Base-by-base conservation (phyloP, 768 basidiomycete species). In the Clathrus columnatus region DNA sequence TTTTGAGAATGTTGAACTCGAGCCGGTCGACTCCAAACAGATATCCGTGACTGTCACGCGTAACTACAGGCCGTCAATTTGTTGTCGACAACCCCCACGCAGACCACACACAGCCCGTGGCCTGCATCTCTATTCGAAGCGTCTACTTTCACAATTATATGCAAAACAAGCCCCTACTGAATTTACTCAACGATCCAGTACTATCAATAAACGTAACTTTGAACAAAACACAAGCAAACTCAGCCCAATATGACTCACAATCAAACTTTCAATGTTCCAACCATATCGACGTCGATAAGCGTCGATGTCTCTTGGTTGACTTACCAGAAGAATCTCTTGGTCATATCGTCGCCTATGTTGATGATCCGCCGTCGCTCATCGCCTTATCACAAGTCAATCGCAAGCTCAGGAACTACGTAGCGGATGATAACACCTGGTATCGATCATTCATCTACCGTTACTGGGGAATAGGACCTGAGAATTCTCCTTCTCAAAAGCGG, bases 351-450 rank as follows among this genome's bases (percentile, higher is more conserved):
- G 76, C 85, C 7, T 80, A 82, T 66, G 80, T 91, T 52, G 73
- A 81, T 61, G 44, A 45, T 29, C 87, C 86, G 0, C 74, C 72
- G 1, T 74, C 80, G 3, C 77, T 92, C 29, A 64, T 82, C 44
- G 69, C 75, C 1, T 78, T 92, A 61, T 74, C 75, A 20, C 64
- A 69, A 60, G 80, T 83, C 57, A 77, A 75, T 68, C 70, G 66
- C 47, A 64, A 63, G 57, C 73, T 89, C 54, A 73, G 76, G 64
- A 71, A 75, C 59, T 87, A 89, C 75, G 70, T 89, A 75, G 77
- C 77, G 53, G 77, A 87, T 62, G 89, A 92, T 57, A 83, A 80
- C 63, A 90, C 86, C 30, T 92, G 89, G 89, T 75, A 78, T 50
- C 73, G 80, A 20, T 89, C 90, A 26, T 88, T 87, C 67, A 70